phyloP scores from a whole-genome alignment of 2,329 filamentous ascomycete species.

The Waltergamsia citrina region DNA sequence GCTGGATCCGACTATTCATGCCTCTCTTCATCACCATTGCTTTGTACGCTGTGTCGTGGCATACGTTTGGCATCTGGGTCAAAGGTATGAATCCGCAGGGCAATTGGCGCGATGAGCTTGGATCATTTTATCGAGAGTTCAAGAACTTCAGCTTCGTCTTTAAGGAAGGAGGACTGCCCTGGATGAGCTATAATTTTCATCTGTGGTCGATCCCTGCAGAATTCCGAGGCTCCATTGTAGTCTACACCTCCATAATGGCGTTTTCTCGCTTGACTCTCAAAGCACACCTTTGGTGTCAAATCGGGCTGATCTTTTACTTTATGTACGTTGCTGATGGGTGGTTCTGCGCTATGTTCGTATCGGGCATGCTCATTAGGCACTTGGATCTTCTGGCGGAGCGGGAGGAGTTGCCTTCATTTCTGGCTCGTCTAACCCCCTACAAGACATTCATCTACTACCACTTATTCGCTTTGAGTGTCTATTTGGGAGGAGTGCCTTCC shows the following conservation, averaged over 20 bases:
- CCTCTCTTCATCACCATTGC: slow-evolving; percentile 41
- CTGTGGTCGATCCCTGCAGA: slow-evolving; percentile 57
- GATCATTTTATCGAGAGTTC: slow-evolving; percentile 40
- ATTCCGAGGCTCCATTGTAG: slow-evolving; percentile 52
- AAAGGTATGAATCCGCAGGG: slow-evolving; percentile 24
- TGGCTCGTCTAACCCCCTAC: slow-evolving; percentile 33
- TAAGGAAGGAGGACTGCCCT: slow-evolving; percentile 44
- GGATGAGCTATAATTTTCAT: slow-evolving; percentile 43
- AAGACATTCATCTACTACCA: slow-evolving; percentile 42
- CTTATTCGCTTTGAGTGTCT: slow-evolving; percentile 41
- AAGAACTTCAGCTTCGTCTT: slow-evolving; percentile 65
- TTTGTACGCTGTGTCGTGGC: slow-evolving; percentile 37
- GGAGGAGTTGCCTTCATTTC: slow-evolving; percentile 38
- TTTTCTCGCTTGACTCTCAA: slow-evolving; percentile 45
- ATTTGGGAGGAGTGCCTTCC: slow-evolving; percentile 52
- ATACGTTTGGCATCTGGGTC: slow-evolving; percentile 39
- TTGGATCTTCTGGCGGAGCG: slow-evolving; percentile 44
- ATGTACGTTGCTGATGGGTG: slow-evolving; percentile 58
- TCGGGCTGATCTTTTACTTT: slow-evolving; percentile 51
- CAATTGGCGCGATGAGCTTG: slow-evolving; percentile 38
- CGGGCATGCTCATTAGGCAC: slow-evolving; percentile 53
- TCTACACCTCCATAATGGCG: slow-evolving; percentile 48
- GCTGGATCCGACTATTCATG: slow-evolving; percentile 38
- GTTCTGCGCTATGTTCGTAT: slow-evolving; percentile 49
- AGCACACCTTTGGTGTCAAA: slow-evolving; percentile 43